phyloP scores from a whole-genome alignment of 805 yeast species.

The Citeromyces nyonsensis region DNA sequence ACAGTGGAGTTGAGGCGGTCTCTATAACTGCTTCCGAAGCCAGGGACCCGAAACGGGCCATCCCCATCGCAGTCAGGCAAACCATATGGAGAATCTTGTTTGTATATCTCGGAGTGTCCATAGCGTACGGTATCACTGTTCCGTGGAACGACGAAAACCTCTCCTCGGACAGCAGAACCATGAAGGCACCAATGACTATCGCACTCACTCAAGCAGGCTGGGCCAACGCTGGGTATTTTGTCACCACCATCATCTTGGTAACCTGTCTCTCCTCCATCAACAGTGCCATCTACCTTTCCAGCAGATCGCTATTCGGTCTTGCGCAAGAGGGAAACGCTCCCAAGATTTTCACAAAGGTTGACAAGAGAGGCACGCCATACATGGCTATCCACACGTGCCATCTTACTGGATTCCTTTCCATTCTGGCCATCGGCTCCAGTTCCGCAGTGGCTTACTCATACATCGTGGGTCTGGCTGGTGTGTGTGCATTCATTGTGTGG shows the following conservation, averaged over 20 bases:
- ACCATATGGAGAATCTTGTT: slow-evolving; percentile 37
- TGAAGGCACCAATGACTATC: slow-evolving; percentile 31
- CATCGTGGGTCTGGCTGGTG: slow-evolving; percentile 49
- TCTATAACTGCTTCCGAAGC: slow-evolving; percentile 43
- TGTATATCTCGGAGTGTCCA: slow-evolving; percentile 35
- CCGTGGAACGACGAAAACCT: slow-evolving; percentile 38
- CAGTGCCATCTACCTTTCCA: slow-evolving; percentile 53
- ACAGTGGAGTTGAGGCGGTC: slow-evolving; percentile 38
- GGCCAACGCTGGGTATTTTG: slow-evolving; percentile 31
- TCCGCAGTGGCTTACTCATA: slow-evolving; percentile 45
- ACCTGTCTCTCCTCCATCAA: slow-evolving; percentile 59
- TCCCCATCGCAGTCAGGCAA: slow-evolving; percentile 38
- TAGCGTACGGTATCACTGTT: slow-evolving; percentile 44
- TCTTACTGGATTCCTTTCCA: slow-evolving; percentile 35
- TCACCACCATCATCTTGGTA: slow-evolving; percentile 46
- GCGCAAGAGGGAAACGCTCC: slow-evolving; percentile 50
- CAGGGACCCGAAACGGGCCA: slow-evolving; percentile 31
- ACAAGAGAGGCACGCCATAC: slow-evolving; percentile 49
- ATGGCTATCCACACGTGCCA: slow-evolving; percentile 40
- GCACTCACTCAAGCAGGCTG: slow-evolving; percentile 36
- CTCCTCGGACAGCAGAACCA: slow-evolving; percentile 17
- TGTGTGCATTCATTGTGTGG: slow-evolving; percentile 58
- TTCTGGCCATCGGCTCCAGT: slow-evolving; percentile 42
- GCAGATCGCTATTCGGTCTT: slow-evolving; percentile 50
- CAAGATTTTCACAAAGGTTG: slow-evolving; percentile 30